These are phyloP conservation scores for Coniochaeta sp. DNA, from an alignment of 2,329 filamentous ascomycete genomes.

Conservation along the genomic window DNA sequence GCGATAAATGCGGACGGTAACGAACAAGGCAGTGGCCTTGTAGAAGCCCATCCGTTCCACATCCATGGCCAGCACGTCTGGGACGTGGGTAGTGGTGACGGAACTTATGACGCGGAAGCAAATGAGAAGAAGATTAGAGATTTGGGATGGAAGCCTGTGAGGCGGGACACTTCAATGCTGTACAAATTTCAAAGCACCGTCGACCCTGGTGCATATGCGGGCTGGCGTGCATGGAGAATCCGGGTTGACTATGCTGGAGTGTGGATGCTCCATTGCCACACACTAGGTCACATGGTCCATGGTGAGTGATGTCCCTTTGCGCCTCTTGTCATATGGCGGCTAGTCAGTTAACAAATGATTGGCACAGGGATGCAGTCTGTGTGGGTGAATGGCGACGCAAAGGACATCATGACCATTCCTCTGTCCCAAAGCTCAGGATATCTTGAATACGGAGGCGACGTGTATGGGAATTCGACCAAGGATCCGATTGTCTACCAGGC, in stretches of 20 bases:
- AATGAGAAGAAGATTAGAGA: conserved; percentile 35
- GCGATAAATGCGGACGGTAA: conserved; percentile 26
- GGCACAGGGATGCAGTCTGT: conserved; percentile 30
- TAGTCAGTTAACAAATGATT: background rate
- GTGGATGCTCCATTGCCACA: conserved; percentile 58
- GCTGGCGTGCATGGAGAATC: conserved; percentile 56
- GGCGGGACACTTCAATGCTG: conserved; percentile 43
- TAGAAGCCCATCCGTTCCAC: conserved; percentile 46
- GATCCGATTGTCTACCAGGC: conserved; percentile 9
- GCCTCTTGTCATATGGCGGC: conserved; percentile 11
- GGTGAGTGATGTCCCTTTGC: conserved; percentile 24
- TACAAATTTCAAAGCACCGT: conserved; percentile 42
- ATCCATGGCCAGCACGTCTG: conserved; percentile 46
- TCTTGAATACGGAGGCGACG: conserved; percentile 33
- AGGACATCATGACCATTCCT: conserved; percentile 26
- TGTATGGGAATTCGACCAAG: conserved; percentile 30
- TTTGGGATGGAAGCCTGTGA: conserved; percentile 25
- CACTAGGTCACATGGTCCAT: conserved; percentile 51
- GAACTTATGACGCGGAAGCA: conserved; percentile 38
- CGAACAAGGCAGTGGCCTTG: conserved; percentile 8
- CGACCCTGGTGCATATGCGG: conserved; percentile 29
- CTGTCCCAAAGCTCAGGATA: conserved; percentile 30
- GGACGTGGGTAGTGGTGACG: conserved; percentile 45
- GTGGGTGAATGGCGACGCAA: conserved; percentile 30
- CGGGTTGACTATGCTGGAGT: conserved; percentile 41